Evolutionary conservation across 2,329 filamentous ascomycete genomes (phyloP).

Genomic region (Trichophyton equinum): DNA sequence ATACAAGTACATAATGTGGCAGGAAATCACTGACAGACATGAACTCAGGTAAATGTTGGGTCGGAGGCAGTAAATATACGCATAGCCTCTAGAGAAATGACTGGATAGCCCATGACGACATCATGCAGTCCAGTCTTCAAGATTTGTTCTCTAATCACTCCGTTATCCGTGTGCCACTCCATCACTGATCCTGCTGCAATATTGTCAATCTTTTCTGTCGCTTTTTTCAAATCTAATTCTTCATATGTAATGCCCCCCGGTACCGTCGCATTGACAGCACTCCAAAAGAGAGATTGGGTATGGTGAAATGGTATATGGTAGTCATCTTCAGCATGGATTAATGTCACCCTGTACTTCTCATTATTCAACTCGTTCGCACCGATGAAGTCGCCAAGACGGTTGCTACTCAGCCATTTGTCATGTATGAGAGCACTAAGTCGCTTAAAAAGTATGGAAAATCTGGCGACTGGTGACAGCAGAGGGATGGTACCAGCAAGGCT

Average conservation of each 20-base stretch:
- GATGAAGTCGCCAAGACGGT: conserved; percentile 38
- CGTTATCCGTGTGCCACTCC: conserved; percentile 36
- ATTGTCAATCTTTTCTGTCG: conserved; percentile 26
- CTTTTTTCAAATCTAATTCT: conserved; percentile 37
- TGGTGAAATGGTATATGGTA: conserved; percentile 29
- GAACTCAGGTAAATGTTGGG: not conserved
- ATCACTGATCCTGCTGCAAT: conserved; percentile 41
- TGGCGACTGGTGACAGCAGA: conserved; percentile 40
- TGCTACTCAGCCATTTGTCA: conserved; percentile 42
- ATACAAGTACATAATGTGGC: no score
- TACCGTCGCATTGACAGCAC: conserved; percentile 41
- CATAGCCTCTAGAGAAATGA: conserved; percentile 41
- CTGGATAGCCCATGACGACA: conserved; percentile 45
- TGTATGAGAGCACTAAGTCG: conserved; percentile 38
- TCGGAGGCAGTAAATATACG: conserved; percentile 8
- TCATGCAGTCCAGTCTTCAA: conserved; percentile 46
- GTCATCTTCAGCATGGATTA: conserved; percentile 28
- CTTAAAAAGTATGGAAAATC: conserved; percentile 35
- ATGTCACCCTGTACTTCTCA: conserved; percentile 20
- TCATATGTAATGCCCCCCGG: conserved; percentile 29
- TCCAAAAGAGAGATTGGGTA: conserved; percentile 41
- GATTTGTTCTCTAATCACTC: conserved; percentile 43
- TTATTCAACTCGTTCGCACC: conserved; percentile 13
- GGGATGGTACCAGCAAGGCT: conserved; percentile 44
- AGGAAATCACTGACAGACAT: no score